Conservation (phyloP, 352 stramenopile genomes). For the Pythium dissotocum region DNA sequence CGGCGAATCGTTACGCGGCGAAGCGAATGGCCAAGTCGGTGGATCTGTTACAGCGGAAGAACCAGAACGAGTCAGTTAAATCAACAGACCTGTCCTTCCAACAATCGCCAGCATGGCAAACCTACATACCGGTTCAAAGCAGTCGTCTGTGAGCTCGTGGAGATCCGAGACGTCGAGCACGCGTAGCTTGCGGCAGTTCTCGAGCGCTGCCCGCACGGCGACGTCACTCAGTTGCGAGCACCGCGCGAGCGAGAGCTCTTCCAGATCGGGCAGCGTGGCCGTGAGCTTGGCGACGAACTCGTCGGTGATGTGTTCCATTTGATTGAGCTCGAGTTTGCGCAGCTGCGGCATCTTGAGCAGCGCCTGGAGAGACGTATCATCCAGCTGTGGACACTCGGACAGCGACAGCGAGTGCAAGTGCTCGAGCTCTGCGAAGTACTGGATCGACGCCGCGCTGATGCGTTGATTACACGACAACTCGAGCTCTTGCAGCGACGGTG, state of each 20-base stretch:
- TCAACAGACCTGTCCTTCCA: background rate
- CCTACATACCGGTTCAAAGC: conserved; percentile 56
- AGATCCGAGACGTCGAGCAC: conserved; percentile 72
- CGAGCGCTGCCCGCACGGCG: conserved; percentile 44
- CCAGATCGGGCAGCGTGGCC: conserved; percentile 44
- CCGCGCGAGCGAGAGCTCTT: conserved; percentile 69
- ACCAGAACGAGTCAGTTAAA: too few relatives aligned
- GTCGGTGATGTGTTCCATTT: conserved; percentile 77
- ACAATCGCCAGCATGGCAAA: background rate
- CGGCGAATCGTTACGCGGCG: conserved; percentile 56
- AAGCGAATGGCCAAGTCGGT: conserved; percentile 51
- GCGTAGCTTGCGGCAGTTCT: conserved; percentile 60
- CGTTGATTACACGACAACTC: conserved; percentile 85
- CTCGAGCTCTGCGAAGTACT: conserved; percentile 70
- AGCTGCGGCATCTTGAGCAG: conserved; percentile 65
- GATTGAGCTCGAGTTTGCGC: conserved; percentile 67
- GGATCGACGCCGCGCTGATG: conserved; percentile 72
- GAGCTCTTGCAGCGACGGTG: conserved; percentile 69
- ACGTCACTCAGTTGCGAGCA: conserved; percentile 69
- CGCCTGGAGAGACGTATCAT: conserved; percentile 55
- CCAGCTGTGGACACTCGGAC: conserved; percentile 78
- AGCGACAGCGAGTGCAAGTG: conserved; percentile 66
- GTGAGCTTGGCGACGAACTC: conserved; percentile 53
- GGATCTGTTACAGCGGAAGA: conserved; percentile 30
- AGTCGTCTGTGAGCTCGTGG: conserved; percentile 60